phyloP scores from a whole-genome alignment of 805 yeast species.

The Candida chauliodis region DNA sequence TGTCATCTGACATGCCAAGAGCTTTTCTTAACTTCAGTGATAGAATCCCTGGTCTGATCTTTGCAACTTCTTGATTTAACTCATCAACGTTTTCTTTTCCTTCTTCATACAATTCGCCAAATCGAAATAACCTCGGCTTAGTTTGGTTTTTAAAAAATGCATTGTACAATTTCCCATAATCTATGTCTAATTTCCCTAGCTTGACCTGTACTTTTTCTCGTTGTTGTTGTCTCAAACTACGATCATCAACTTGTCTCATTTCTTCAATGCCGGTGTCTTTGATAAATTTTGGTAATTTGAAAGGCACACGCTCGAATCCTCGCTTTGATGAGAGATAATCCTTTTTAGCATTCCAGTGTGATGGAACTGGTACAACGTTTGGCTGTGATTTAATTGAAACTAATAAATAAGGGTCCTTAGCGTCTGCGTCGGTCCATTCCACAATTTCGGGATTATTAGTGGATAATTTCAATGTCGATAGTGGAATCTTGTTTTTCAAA shows the following conservation, averaged over 20 bases:
- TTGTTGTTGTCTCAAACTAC: slow-evolving; percentile 64
- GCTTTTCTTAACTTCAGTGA: slow-evolving; percentile 64
- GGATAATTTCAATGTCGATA: slow-evolving; percentile 63
- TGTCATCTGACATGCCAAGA: slow-evolving; percentile 55
- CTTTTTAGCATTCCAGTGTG: slow-evolving; percentile 77
- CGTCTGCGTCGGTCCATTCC: slow-evolving; percentile 86
- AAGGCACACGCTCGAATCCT: slow-evolving; percentile 66
- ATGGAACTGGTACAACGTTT: slow-evolving; percentile 74
- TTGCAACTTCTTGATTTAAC: slow-evolving; percentile 25
- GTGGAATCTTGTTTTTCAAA: slow-evolving; percentile 53
- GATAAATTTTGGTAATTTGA: slow-evolving; percentile 74
- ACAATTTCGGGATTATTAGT: slow-evolving; percentile 66
- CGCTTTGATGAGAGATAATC: slow-evolving; percentile 68
- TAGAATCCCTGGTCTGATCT: slow-evolving; percentile 63
- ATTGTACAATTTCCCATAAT: slow-evolving; percentile 74
- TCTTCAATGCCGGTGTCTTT: slow-evolving; percentile 80
- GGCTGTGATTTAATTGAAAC: slow-evolving; percentile 61
- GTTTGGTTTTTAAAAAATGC: slow-evolving; percentile 83
- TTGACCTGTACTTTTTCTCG: slow-evolving; percentile 88
- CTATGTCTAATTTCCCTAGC: slow-evolving; percentile 81
- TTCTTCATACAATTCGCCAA: slow-evolving; percentile 80
- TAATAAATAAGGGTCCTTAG: slow-evolving; percentile 68
- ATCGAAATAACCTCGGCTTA: slow-evolving; percentile 62
- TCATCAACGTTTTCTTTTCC: slow-evolving; percentile 58
- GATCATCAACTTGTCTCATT: slow-evolving; percentile 67